A percentile compares a stretch with the other conserved stretches of the same genome.
These are phyloP conservation scores for Cystobasidium ongulense DNA, from an alignment of 768 basidiomycete genomes.

Conservation along the genomic window DNA sequence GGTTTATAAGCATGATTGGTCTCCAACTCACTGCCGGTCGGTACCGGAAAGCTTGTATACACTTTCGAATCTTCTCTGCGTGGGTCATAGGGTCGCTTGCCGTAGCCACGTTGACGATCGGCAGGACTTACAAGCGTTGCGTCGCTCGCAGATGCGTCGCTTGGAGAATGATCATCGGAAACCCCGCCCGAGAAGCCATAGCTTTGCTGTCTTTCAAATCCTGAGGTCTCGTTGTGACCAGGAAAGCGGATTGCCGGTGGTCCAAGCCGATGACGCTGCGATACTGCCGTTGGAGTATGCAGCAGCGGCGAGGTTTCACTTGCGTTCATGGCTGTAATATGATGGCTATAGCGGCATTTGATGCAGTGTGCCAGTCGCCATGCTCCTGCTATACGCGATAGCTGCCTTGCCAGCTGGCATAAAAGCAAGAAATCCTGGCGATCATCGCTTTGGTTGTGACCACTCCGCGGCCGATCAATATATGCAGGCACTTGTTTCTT, in stretches of 20 bases:
- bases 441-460: too few relatives aligned
- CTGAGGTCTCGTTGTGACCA: slow-evolving; percentile 49
- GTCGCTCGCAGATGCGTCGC: too few relatives aligned
- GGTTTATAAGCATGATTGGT: not conserved
- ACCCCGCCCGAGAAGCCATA: slow-evolving; percentile 86
- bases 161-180: not conserved
- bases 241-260: slow-evolving; percentile 43
- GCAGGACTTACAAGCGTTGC: not conserved
- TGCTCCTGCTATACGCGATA: too few relatives aligned
- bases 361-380: too few relatives aligned
- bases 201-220: slow-evolving; percentile 84
- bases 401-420: too few relatives aligned
- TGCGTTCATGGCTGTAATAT: not conserved
- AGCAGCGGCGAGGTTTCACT: slow-evolving; percentile 38
- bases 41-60: slow-evolving; percentile 22
- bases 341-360: not conserved
- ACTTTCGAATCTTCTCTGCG: slow-evolving; percentile 24
- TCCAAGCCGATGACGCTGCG: not conserved
- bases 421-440: too few relatives aligned
- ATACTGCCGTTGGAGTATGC: slow-evolving; percentile 36
- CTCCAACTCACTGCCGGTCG: slow-evolving; percentile 4
- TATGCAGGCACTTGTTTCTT: too few relatives aligned
- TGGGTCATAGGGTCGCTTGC: not conserved
- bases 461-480: too few relatives aligned
- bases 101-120: not conserved